Evolutionary conservation across 2,329 filamentous ascomycete species (phyloP).

Genomic region (Neofusicoccum umdonicola): DNA sequence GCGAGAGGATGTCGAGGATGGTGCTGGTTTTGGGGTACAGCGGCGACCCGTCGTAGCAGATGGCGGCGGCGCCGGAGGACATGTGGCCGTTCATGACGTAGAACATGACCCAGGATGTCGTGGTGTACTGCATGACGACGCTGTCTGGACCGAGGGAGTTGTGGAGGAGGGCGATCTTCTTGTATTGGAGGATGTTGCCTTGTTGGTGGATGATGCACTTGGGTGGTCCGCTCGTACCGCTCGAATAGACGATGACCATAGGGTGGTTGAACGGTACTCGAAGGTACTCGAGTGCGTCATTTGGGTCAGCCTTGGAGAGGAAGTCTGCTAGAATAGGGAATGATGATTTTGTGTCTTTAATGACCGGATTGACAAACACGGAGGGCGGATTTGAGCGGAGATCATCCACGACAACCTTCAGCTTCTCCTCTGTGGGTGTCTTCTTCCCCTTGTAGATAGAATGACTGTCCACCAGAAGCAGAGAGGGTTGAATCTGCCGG

Average conservation of each 20-base stretch:
- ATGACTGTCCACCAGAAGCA: slow-evolving; percentile 43
- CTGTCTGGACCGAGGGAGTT: slow-evolving; percentile 41
- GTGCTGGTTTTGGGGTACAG: slow-evolving; percentile 67
- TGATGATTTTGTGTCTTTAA: slow-evolving; percentile 10
- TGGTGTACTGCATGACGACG: slow-evolving; percentile 47
- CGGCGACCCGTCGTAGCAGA: slow-evolving; percentile 83
- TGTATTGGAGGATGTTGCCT: slow-evolving; percentile 43
- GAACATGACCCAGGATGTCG: slow-evolving; percentile 48
- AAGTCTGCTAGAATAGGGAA: slow-evolving; percentile 33
- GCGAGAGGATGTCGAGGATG: slow-evolving; percentile 61
- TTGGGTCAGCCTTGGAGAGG: slow-evolving; percentile 28
- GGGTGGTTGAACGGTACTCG: slow-evolving; percentile 43
- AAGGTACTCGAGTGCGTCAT: slow-evolving; percentile 32
- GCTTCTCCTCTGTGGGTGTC: slow-evolving; percentile 31
- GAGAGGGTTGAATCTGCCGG: slow-evolving; percentile 39
- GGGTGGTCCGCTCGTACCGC: slow-evolving; percentile 44
- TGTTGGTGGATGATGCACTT: slow-evolving; percentile 49
- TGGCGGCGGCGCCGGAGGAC: slow-evolving; percentile 57
- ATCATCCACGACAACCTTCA: slow-evolving; percentile 30
- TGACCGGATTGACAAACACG: slow-evolving; percentile 27
- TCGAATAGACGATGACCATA: slow-evolving; percentile 45
- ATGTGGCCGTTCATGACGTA: slow-evolving; percentile 33
- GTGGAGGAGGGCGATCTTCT: slow-evolving; percentile 45
- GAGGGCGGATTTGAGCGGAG: slow-evolving; percentile 26
- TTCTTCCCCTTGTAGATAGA: slow-evolving; percentile 41